Base-by-base conservation (phyloP, 345 rosid genomes). In the Crucihimalaya himalaica region DNA sequence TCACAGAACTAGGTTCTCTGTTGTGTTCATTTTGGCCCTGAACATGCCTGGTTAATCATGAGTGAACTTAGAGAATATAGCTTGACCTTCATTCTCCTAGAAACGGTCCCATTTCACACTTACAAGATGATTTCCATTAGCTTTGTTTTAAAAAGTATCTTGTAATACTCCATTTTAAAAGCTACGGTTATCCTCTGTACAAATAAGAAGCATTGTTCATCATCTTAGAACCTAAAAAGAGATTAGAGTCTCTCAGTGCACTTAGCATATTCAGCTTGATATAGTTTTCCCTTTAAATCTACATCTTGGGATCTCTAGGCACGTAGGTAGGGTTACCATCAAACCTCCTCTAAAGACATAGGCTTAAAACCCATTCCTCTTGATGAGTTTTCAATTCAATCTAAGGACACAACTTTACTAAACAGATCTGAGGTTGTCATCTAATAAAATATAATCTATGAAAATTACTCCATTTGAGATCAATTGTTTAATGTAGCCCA, bases 401-500 rank as follows among this genome's bases (percentile, higher is more conserved):
- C 8, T n/a, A 10, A 6, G 1, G 20, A 16, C 20, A n/a, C 3
- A n/a, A 19, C 9, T 16, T 16, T 46, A 13, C 5, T 12, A 39
- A 12, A 16, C 7, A 11, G 50, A 87, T 94, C 52, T 91, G 90
- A 42, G n/a, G 98, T 94, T 46, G 4, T 46, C 21, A 7, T 8
- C 1, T 16, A 0, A 3, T 16, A 16, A 16, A 21, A 46, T 46
- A 7, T 46, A 16, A 16, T 45, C 20, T 3, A 46, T 2, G 2
- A 4, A 6, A 10, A 46, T 46, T 7, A 16, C 21, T 7, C 50
- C 2, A 16, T 0, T 46, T 16, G 21, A 46, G 3, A 46, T 16
- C 11, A 16, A 2, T 7, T 45, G 4, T n/a, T 4, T 46, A 16
- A 46, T 16, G 50, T n/a, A n/a, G n/a, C n/a, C n/a, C n/a, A n/a